Conservation (phyloP, 495 filamentous ascomycete genomes). For the Podospora appendiculata region DNA sequence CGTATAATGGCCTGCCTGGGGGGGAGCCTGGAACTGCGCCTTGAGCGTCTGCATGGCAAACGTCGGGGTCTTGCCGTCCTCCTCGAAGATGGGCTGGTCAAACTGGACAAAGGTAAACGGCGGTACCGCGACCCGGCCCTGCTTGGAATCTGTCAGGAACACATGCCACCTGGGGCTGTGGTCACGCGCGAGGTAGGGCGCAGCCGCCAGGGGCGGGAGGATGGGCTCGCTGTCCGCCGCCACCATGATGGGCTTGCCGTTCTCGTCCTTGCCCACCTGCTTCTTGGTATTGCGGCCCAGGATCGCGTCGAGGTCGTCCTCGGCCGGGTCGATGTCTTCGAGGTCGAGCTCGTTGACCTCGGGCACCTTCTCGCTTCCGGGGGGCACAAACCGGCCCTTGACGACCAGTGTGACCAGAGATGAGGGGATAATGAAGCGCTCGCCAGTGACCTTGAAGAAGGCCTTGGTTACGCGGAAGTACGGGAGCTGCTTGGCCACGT, state of each 20-base stretch:
- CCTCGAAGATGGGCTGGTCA: constrained; percentile 73
- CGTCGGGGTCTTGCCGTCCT: constrained; percentile 62
- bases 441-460: constrained; percentile 97
- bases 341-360: constrained; percentile 68
- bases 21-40: constrained; percentile 94
- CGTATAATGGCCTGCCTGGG: constrained; percentile 82
- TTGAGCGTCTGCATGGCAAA: constrained; percentile 92
- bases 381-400: constrained; percentile 90
- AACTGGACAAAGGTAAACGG: constrained; percentile 88
- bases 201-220: constrained; percentile 75
- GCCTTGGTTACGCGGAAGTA: constrained; percentile 80
- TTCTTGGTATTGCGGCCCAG: constrained; percentile 68
- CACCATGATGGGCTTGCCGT: constrained; percentile 41
- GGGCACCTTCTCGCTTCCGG: constrained; percentile 66
- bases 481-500: constrained; percentile 74
- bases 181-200: constrained; percentile 83
- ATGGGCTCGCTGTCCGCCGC: constrained; percentile 50
- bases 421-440: constrained; percentile 85
- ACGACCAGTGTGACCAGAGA: constrained; percentile 89
- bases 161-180: constrained; percentile 86
- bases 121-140: constrained; percentile 90
- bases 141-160: constrained; percentile 87
- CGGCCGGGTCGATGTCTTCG: constrained; percentile 84
- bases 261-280: constrained; percentile 46
- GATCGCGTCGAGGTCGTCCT: constrained; percentile 84